Evolutionary conservation across 257 asterid species (phyloP).

Genomic region (Gardenia jasminoides): DNA sequence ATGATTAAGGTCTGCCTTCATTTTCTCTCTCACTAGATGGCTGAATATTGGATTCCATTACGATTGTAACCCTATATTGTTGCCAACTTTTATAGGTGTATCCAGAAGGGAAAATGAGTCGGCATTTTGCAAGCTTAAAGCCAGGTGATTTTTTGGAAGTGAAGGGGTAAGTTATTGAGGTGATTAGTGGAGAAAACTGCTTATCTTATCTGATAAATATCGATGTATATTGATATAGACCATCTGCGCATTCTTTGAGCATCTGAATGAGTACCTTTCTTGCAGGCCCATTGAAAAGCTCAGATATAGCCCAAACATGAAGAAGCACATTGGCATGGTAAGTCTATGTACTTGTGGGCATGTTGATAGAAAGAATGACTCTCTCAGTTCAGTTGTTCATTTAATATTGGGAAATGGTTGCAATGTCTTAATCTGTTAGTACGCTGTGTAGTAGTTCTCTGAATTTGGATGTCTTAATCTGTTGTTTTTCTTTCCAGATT

Average conservation of each 20-base stretch:
- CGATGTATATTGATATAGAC: neutral
- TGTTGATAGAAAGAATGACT: neutral
- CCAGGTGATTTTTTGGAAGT: slow-evolving; percentile 96
- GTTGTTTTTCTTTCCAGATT: slow-evolving; percentile 46
- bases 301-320: slow-evolving; percentile 84
- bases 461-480: slow-evolving; percentile 11
- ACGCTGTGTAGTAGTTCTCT: neutral
- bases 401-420: neutral
- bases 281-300: slow-evolving; percentile 92
- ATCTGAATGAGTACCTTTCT: slow-evolving; percentile 20
- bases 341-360: slow-evolving; percentile 16
- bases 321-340: slow-evolving; percentile 99
- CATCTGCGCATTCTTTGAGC: neutral
- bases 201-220: neutral
- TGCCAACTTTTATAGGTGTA: slow-evolving; percentile 56
- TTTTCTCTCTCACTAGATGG: slow-evolving; percentile 1
- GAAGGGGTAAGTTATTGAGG: slow-evolving; percentile 67
- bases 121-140: slow-evolving; percentile 82
- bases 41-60: slow-evolving; percentile 7
- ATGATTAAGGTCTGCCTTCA: slow-evolving; percentile 70
- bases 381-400: neutral
- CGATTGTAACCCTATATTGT: slow-evolving; percentile 15
- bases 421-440: neutral
- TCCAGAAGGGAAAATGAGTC: slow-evolving; percentile 99
- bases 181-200: neutral